Evolutionary conservation across 2,329 filamentous ascomycete species (phyloP).

Genomic region (Epichloe sp.): DNA sequence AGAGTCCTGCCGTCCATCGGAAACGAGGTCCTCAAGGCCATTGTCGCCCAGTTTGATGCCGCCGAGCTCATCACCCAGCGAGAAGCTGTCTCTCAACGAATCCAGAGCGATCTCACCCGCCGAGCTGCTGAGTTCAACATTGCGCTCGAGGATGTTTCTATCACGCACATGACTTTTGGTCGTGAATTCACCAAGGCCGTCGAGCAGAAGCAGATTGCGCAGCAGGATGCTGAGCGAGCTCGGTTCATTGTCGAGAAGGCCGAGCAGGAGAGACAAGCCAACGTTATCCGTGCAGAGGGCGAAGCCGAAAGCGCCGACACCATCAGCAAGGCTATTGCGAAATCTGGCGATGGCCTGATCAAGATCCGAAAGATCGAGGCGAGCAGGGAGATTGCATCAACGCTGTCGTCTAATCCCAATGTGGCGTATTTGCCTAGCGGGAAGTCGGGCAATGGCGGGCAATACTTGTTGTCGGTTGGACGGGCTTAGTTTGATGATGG

Average conservation of each 20-base stretch:
- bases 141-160: constrained; percentile 93
- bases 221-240: constrained; percentile 95
- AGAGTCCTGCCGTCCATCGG: constrained; percentile 95
- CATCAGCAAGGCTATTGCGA: constrained; percentile 85
- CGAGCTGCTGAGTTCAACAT: constrained; percentile 98
- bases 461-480: constrained; percentile 40
- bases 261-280: constrained; percentile 96
- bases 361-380: constrained; percentile 97
- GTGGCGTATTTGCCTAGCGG: constrained; percentile 84
- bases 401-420: constrained; percentile 80
- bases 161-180: constrained; percentile 99
- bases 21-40: constrained; percentile 97
- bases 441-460: constrained; percentile 44
- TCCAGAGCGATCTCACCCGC: constrained; percentile 81
- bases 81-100: constrained; percentile 90
- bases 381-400: constrained; percentile 86
- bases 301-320: constrained; percentile 95
- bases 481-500: constrained; percentile 19
- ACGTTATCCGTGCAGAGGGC: constrained; percentile 94
- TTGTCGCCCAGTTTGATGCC: constrained; percentile 97
- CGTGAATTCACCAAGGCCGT: constrained; percentile 98
- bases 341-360: constrained; percentile 84
- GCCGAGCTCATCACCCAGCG: constrained; percentile 98
- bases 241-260: constrained; percentile 98
- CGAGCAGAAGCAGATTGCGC: constrained; percentile 99